Evolutionary conservation across 2,329 filamentous ascomycete genomes (phyloP).

Genomic region (Clonostachys sp.): DNA sequence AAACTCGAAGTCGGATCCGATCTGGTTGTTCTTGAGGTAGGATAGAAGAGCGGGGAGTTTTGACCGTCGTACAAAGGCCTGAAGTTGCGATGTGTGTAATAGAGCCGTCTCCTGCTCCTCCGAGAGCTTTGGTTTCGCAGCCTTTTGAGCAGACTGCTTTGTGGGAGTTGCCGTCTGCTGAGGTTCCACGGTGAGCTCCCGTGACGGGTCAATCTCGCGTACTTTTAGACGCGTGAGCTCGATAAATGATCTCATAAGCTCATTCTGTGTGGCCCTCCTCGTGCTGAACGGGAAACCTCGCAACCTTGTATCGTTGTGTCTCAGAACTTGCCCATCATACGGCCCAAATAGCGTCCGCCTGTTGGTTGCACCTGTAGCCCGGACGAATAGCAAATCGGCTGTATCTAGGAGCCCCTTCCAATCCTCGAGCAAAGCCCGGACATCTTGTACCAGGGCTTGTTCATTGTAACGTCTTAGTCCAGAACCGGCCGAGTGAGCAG

Average conservation of each 20-base stretch:
- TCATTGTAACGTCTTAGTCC: constrained; percentile 92
- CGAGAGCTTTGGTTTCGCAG: constrained; percentile 58
- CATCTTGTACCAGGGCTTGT: constrained; percentile 81
- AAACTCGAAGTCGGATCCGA: constrained; percentile 72
- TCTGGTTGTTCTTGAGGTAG: constrained; percentile 73
- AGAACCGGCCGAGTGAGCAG: constrained; percentile 89
- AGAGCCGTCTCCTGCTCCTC: constrained; percentile 81
- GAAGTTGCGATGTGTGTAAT: constrained; percentile 84
- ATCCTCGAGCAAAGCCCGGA: constrained; percentile 72
- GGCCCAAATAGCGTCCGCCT: constrained; percentile 83
- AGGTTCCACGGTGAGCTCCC: constrained; percentile 28
- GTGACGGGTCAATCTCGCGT: constrained; percentile 59
- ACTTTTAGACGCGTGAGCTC: constrained; percentile 91
- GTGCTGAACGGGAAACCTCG: constrained; percentile 93
- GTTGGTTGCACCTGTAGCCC: constrained; percentile 84
- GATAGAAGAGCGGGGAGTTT: constrained; percentile 83
- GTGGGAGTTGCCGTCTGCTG: constrained; percentile 13
- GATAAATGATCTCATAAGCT: constrained; percentile 91
- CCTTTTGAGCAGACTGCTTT: constrained; percentile 38
- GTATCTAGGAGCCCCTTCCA: constrained; percentile 86
- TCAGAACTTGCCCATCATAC: constrained; percentile 83
- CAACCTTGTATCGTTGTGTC: constrained; percentile 72
- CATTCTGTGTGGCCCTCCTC: constrained; percentile 83
- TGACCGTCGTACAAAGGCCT: constrained; percentile 81
- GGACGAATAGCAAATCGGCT: constrained; percentile 80